Base-by-base conservation (phyloP, 1,284 basidiomycete genomes). In the Cystobasidium slooffiae region DNA sequence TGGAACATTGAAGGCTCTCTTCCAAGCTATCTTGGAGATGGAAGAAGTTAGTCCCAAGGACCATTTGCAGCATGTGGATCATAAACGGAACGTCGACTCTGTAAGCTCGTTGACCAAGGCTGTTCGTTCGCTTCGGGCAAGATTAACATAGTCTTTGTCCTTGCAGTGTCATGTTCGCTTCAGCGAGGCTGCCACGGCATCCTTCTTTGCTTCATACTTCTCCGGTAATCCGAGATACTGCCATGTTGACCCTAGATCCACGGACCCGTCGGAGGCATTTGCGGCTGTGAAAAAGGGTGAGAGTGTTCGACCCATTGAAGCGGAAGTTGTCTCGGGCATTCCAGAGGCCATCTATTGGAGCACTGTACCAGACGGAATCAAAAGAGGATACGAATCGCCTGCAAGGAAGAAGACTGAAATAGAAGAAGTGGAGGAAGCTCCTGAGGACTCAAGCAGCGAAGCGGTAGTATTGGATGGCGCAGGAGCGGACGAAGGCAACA, bases 281-380 rank as follows among this genome's bases (percentile, higher is more conserved):
- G 49, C 18, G 9, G 44, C 44, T 2, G 64, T 68, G 31, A 51
- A 43, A 14, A 24, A 63, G 41, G 51, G 72, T n/a, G 76, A 63
- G 6, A 78, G 76, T 2, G 31, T 39, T 9, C 83, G 81, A 46
- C 75, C 82, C 0, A 85, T 91, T 14, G 63, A 74, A 16, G 77
- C 86, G 49, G 90, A 90, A 78, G 68, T 88, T 39, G 86, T 92
- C 0, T 80, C 82, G 9, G 90, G 89, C 2, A 87, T 83, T 79
- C 84, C 85, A 66, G 91, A 91, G 78, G 86, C 86, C 75, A 70
- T 92, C 20, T 92, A 92, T 78, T 92, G 91, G 91, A 86, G 87
- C 72, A 89, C 88, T 77, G 87, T 92, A 0, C 91, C 91, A 0
- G 86, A 88, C 18, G 56, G 8, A 10, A 43, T 59, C 56, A 59